Evolutionary conservation across 805 yeast genomes (phyloP).

Genomic region (Saccharomycopsis oosterbeekiorum): DNA sequence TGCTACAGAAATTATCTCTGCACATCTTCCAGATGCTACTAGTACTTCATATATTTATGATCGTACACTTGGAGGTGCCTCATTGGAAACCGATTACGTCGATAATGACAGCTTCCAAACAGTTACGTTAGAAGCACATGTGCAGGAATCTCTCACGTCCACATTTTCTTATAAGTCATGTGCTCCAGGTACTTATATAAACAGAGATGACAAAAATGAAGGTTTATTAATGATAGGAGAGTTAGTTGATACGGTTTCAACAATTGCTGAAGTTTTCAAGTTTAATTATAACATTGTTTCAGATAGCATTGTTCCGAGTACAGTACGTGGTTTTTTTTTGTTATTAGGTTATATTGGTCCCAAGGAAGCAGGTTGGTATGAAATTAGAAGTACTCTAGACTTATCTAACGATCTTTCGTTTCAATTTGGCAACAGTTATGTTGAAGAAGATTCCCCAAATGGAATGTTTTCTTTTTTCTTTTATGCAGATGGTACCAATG

Average conservation of each 20-base stretch:
- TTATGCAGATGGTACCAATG: neutral
- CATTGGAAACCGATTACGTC: neutral
- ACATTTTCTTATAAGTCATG: neutral
- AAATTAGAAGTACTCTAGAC: neutral
- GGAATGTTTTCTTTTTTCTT: neutral
- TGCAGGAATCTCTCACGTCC: neutral
- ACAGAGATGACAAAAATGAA: neutral
- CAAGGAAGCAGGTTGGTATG: neutral
- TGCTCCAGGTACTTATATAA: neutral
- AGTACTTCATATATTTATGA: neutral
- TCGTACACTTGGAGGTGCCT: neutral
- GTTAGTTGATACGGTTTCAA: neutral
- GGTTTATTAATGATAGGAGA: neutral
- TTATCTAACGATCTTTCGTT: neutral
- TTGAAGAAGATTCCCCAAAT: neutral
- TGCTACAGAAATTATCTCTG: neutral
- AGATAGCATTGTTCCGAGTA: neutral
- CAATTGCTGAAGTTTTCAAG: neutral
- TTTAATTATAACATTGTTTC: neutral
- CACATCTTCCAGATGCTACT: neutral
- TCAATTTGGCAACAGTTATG: neutral
- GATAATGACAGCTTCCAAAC: neutral
- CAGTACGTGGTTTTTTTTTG: neutral
- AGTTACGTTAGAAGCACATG: neutral
- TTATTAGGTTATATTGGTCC: neutral